Percentiles rank a stretch among this genome's conserved stretches.
These are phyloP conservation scores for Penstemon eatonii DNA, from an alignment of 257 asterid genomes.

Conservation along the genomic window DNA sequence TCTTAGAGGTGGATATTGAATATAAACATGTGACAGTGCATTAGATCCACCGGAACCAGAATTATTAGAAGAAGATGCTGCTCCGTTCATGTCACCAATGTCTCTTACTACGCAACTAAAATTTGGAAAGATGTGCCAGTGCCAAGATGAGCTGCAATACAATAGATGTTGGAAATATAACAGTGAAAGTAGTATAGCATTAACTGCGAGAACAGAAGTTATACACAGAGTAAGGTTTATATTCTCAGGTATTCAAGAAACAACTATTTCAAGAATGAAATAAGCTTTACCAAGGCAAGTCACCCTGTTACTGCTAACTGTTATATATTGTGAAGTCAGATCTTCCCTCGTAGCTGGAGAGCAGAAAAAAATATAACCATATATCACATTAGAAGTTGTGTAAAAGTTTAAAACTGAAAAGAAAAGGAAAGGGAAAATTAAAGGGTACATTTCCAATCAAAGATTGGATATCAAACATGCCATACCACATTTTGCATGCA, in stretches of 20 bases:
- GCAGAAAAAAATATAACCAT: conserved; percentile 23
- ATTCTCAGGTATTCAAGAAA: background rate
- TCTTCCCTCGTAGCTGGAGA: conserved; percentile 67
- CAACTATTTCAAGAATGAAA: conserved; percentile 14
- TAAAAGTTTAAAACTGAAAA: background rate
- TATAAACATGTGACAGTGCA: conserved; percentile 79
- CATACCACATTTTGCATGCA: conserved; percentile 91
- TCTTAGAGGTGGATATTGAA: conserved; percentile 80
- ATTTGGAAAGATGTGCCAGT: conserved; percentile 19
- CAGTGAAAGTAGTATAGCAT: background rate
- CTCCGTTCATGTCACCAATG: conserved; percentile 54
- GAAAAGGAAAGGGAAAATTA: conserved; percentile 5
- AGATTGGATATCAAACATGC: too few species aligned
- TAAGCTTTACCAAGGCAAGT: conserved; percentile 29
- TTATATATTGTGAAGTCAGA: conserved; percentile 35
- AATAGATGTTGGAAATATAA: conserved; percentile 7
- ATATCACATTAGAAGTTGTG: background rate
- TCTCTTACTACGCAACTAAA: conserved; percentile 27
- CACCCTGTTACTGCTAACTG: conserved; percentile 26
- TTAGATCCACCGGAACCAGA: conserved; percentile 69
- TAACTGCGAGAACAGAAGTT: conserved; percentile 17
- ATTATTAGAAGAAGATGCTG: conserved; percentile 63
- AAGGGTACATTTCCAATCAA: conserved; percentile 39
- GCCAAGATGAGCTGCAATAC: conserved; percentile 18
- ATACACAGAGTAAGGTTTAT: background rate